Percentiles rank a stretch among this genome's conserved stretches.
These are phyloP conservation scores for Monilinia polystroma DNA, from an alignment of 2,329 filamentous ascomycete species.

Conservation along the genomic window DNA sequence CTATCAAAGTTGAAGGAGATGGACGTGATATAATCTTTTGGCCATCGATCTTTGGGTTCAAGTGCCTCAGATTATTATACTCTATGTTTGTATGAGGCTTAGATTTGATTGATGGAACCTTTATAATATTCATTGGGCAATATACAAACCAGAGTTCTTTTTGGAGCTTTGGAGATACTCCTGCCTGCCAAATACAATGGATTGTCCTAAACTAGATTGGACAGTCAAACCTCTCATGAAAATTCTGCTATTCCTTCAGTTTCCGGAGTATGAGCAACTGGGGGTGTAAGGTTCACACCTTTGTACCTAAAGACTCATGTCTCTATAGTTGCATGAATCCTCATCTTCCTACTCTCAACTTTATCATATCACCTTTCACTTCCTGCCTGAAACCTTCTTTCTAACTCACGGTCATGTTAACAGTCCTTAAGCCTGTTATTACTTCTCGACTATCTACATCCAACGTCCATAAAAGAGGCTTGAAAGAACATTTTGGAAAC, in stretches of 20 bases:
- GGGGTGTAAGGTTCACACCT: not conserved
- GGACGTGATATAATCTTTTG: not conserved
- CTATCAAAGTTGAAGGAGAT: constrained; percentile 3
- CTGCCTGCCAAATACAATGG: too few species aligned
- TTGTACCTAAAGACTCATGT: not conserved
- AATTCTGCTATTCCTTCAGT: not conserved
- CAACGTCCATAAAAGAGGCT: not conserved
- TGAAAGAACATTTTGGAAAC: not conserved
- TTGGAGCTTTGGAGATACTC: not conserved
- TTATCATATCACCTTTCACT: not conserved
- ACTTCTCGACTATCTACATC: not conserved
- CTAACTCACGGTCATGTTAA: not conserved
- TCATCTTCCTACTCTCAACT: not conserved
- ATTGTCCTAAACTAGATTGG: too few species aligned
- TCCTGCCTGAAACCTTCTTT: not conserved
- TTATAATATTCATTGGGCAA: not conserved
- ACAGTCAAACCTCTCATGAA: too few species aligned
- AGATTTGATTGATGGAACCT: not conserved
- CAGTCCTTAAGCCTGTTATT: not conserved
- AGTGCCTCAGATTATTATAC: not conserved
- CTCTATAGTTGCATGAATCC: not conserved
- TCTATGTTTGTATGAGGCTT: not conserved
- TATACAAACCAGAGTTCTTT: not conserved
- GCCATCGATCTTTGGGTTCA: not conserved
- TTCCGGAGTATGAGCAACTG: not conserved